Percentiles rank a stretch among this genome's conserved stretches.
These are phyloP conservation scores for Sclerotinia spermophila DNA, from an alignment of 2,329 filamentous ascomycete genomes.

Conservation along the genomic window DNA sequence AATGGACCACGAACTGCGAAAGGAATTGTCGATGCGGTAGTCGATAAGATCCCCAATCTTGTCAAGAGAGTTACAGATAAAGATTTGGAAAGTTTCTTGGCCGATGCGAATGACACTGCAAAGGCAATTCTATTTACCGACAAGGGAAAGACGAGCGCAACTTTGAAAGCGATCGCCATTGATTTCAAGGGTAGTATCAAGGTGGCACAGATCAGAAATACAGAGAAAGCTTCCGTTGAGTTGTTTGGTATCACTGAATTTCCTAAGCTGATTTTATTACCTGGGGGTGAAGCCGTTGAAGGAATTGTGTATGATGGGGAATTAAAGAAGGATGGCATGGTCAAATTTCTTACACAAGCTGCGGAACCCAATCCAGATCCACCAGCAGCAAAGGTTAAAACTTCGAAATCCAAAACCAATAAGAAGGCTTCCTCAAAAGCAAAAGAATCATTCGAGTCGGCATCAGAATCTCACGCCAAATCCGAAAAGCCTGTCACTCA, in stretches of 20 bases:
- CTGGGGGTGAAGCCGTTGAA: slow-evolving; percentile 62
- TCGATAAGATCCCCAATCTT: slow-evolving; percentile 86
- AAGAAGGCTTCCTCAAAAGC: slow-evolving; percentile 40
- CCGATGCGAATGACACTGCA: slow-evolving; percentile 61
- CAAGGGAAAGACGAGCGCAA: slow-evolving; percentile 80
- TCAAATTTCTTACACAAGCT: slow-evolving; percentile 76
- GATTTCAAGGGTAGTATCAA: slow-evolving; percentile 80
- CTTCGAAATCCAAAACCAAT: slow-evolving; percentile 40
- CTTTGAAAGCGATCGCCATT: slow-evolving; percentile 81
- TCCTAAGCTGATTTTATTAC: slow-evolving; percentile 76
- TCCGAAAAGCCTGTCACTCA: slow-evolving; percentile 46
- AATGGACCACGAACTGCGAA: slow-evolving; percentile 79
- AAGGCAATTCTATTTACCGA: slow-evolving; percentile 93
- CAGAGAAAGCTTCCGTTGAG: slow-evolving; percentile 62
- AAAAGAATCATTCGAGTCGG: slow-evolving; percentile 47
- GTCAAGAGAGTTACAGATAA: slow-evolving; percentile 79
- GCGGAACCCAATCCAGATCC: slow-evolving; percentile 77
- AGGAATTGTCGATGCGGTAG: slow-evolving; percentile 79
- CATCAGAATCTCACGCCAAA: slow-evolving; percentile 50
- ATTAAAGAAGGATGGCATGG: slow-evolving; percentile 77
- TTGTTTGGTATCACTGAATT: slow-evolving; percentile 74
- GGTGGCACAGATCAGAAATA: slow-evolving; percentile 71
- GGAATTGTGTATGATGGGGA: slow-evolving; percentile 75
- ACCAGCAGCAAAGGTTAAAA: slow-evolving; percentile 46
- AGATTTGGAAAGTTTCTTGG: slow-evolving; percentile 71